Evolutionary conservation across 768 basidiomycete species (phyloP).

Genomic region (Pulveroboletus sp.): DNA sequence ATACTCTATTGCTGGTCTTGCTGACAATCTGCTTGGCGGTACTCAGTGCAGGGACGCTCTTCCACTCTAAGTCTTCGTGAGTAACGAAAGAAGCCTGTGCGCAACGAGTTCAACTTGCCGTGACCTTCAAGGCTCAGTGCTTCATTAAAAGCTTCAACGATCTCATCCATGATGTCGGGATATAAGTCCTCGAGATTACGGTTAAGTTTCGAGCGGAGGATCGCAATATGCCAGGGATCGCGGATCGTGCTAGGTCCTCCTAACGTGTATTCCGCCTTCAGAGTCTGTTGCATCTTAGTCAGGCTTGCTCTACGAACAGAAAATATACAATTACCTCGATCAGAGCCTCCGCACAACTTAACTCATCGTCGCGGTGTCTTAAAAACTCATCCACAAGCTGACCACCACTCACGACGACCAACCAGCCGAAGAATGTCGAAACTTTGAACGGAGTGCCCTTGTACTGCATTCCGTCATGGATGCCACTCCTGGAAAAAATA

Average conservation of each 20-base stretch:
- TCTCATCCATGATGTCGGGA: slow-evolving; percentile 42
- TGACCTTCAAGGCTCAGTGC: slow-evolving; percentile 25
- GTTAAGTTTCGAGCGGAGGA: slow-evolving; percentile 32
- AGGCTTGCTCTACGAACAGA: neutral
- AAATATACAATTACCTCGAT: neutral
- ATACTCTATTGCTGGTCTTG: slow-evolving; percentile 6
- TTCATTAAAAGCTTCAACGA: slow-evolving; percentile 37
- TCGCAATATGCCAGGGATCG: slow-evolving; percentile 29
- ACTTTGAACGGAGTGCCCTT: slow-evolving; percentile 31
- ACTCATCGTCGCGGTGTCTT: slow-evolving; percentile 35
- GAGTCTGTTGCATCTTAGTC: slow-evolving; percentile 20
- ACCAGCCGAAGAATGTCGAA: slow-evolving; percentile 32
- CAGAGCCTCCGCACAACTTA: slow-evolving; percentile 33
- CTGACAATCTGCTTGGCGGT: slow-evolving; percentile 1
- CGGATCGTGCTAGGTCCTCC: slow-evolving; percentile 26
- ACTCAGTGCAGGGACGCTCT: slow-evolving; percentile 1
- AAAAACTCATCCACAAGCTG: slow-evolving; percentile 37
- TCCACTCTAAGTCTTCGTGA: slow-evolving; percentile 8
- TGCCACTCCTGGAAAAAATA: too few relatives aligned
- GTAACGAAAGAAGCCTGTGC: neutral
- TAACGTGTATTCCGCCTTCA: slow-evolving; percentile 38
- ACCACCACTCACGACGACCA: slow-evolving; percentile 33
- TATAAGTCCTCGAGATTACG: slow-evolving; percentile 38
- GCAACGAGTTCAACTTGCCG: slow-evolving; percentile 6
- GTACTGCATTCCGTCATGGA: slow-evolving; percentile 29